Evolutionary conservation across 108 stramenopile species (phyloP).

Genomic region (Pseudonitzschia pungens): DNA sequence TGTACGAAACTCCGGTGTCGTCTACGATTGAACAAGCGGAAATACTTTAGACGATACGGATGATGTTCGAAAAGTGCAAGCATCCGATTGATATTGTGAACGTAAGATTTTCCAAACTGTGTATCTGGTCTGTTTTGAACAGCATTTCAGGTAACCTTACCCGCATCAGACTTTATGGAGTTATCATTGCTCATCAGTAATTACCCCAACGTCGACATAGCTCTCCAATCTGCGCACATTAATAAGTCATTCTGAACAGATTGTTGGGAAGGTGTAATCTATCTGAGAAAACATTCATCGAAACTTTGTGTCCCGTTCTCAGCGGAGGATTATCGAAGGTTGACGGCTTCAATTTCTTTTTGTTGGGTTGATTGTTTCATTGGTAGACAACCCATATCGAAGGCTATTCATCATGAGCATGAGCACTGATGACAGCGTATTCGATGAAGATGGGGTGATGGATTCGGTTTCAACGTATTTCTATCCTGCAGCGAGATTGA

Average conservation of each 20-base stretch:
- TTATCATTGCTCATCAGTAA: too few relatives aligned
- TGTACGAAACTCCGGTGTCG: neutral
- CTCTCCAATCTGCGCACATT: too few relatives aligned
- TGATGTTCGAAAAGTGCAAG: neutral
- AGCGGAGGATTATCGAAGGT: neutral
- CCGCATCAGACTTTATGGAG: neutral
- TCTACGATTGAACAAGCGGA: neutral
- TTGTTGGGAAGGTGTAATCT: too few relatives aligned
- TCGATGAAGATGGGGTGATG: constrained; percentile 22
- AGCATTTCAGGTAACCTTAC: neutral
- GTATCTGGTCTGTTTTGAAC: neutral
- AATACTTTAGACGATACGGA: neutral
- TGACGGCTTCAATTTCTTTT: neutral
- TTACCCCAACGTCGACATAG: too few relatives aligned
- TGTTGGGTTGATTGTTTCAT: neutral
- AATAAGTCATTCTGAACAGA: too few relatives aligned
- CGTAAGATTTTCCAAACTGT: neutral
- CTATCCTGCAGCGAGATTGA: constrained; percentile 24
- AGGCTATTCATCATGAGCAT: constrained; percentile 11
- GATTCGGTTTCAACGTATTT: constrained; percentile 27
- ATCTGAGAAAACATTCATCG: too few relatives aligned
- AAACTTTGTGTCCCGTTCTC: neutral
- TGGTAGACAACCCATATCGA: neutral
- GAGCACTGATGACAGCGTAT: constrained; percentile 5
- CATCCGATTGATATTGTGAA: neutral